phyloP scores from a whole-genome alignment of 1,139 yeast genomes.

The Hanseniaspora sp. region DNA sequence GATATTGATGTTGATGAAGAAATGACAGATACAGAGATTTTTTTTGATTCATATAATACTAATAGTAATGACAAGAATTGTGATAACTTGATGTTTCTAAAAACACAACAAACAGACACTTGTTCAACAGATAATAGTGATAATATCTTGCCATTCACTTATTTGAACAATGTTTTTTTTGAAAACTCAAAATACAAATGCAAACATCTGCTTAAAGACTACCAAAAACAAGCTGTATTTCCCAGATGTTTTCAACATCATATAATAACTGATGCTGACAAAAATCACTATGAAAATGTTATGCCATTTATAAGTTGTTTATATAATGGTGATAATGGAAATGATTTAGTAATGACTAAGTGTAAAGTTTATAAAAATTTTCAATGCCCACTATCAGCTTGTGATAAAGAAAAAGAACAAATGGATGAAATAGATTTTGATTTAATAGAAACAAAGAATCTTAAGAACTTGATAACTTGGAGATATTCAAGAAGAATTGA shows the following conservation, averaged over 20 bases:
- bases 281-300: background rate
- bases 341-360: background rate
- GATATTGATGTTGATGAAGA: background rate
- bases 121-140: conserved; percentile 1
- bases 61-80: background rate
- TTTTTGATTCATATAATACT: background rate
- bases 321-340: background rate
- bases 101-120: background rate
- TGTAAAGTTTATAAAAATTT: conserved; percentile 18
- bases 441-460: background rate
- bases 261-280: background rate
- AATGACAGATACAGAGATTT: background rate
- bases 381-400: conserved; percentile 20
- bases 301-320: background rate
- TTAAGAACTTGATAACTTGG: conserved; percentile 17
- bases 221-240: background rate
- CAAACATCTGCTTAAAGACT: background rate
- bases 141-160: background rate
- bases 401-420: background rate
- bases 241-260: conserved; percentile 7
- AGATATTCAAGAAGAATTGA: conserved; percentile 17
- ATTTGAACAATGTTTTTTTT: background rate
- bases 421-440: background rate
- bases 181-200: conserved; percentile 1
- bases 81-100: background rate